Base-by-base conservation (phyloP, 2,329 filamentous ascomycete species). In the Chlorencoelia australis region DNA sequence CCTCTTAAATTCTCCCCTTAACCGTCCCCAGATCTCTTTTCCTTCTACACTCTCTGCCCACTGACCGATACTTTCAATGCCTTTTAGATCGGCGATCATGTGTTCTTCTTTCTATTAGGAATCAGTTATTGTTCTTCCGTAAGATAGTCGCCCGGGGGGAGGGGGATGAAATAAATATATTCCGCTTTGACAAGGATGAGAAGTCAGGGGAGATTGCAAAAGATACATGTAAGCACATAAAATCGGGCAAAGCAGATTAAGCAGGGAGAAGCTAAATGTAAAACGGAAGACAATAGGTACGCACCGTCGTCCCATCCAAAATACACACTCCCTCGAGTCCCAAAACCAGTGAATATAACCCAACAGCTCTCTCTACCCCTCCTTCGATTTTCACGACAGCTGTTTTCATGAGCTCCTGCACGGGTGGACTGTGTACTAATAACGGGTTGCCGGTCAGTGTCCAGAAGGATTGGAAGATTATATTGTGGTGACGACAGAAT, bases 391-490 rank as follows among this genome's bases (percentile, higher is more conserved):
- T 22, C 14, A 7, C 11, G 7, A 8, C 5, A 33, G 6, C n/a
- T 14, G 8, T 21, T 13, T 7, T 22, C 19, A 2, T 22, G 9
- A 33, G 4, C 18, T 24, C 19, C 1, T 7, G 7, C 7, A 7
- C 15, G 4, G 17, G 5, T 21, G 30, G 13, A 11, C 7, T 10
- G 8, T 22, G 3, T 19, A 4, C 19, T 7, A 33, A 8, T 4
- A n/a, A 7, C 7, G 2, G 8, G 9, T 21, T 24, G 5, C 5
- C 4, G 10, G 7, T 5, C 13, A 11, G 10, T 7, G 18, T 5
- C 30, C 30, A 33, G 7, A 7, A 7, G 3, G 30, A 33, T n/a
- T 33, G 19, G 19, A 33, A 33, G 7, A 33, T 21, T 15, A 33
- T 22, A 11, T 33, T 14, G 9, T 10, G 13, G 1, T 16, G 5